Percentiles rank a stretch among this genome's conserved stretches.
Evolutionary conservation across 192 early-diverging fungal species (phyloP).

Genomic region (Cetraspora pellucida): DNA sequence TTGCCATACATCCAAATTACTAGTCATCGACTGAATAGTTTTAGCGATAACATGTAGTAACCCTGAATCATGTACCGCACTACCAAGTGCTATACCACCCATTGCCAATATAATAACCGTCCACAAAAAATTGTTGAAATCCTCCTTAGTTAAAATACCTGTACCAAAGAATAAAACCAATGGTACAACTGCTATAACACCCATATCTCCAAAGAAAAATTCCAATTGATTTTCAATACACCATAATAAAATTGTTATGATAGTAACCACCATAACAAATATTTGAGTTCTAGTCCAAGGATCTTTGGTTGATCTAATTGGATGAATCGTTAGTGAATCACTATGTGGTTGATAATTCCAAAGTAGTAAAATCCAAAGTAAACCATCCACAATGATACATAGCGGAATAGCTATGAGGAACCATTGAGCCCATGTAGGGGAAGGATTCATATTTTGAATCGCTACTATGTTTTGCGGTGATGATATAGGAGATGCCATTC

Average conservation of each 20-base stretch:
- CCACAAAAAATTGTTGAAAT: conserved; percentile 97
- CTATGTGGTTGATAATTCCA: conserved; percentile 76
- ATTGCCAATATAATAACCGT: conserved; percentile 87
- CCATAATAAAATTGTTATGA: conserved; percentile 85
- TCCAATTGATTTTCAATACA: conserved; percentile 80
- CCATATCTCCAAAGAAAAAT: conserved; percentile 90
- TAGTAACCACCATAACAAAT: conserved; percentile 76
- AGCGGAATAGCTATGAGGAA: conserved; percentile 86
- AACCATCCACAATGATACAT: conserved; percentile 74
- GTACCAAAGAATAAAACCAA: conserved; percentile 89
- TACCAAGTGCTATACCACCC: conserved; percentile 94
- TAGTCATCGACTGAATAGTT: conserved; percentile 65
- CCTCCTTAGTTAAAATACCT: conserved; percentile 91
- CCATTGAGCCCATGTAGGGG: conserved; percentile 90
- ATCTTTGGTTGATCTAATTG: conserved; percentile 61
- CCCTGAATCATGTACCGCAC: conserved; percentile 86
- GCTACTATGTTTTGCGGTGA: conserved; percentile 98
- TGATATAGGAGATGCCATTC: conserved; percentile 96
- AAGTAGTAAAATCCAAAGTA: conserved; percentile 83
- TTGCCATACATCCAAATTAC: conserved; percentile 68
- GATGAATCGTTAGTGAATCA: conserved; percentile 59
- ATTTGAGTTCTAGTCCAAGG: conserved; percentile 66
- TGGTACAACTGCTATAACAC: conserved; percentile 90
- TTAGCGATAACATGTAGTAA: conserved; percentile 78
- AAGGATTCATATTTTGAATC: conserved; percentile 87